Evolutionary conservation across 805 yeast species (phyloP), one percentile per base, ranked within the genome.

Genomic region (Wickerhamia fluorescens): DNA sequence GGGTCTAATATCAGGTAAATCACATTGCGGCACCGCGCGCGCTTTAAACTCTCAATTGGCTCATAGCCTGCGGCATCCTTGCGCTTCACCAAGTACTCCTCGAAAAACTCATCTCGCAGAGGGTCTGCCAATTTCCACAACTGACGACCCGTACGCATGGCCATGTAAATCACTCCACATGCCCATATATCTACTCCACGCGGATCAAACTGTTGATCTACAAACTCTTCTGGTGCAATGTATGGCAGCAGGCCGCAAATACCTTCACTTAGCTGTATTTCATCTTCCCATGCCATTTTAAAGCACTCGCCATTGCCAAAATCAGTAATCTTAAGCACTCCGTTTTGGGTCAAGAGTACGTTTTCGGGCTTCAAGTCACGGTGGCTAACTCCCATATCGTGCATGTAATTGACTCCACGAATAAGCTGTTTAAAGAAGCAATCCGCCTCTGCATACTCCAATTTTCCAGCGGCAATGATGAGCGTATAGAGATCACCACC

Each of bases 1-100:
- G 98, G 98, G 50, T 92, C 97, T 42, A 92, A 62, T 31, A 92
- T 82, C 13, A 95, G 84, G 53, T 89, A 89, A 34, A 92, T 81
- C 23, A 89, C 97, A 47, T 89, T 89, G 30, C 95, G 67, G 51
- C 97, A 88, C 44, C 94, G 66, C 1, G 94, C 88, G 21, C 95
- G 65, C 47, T 89, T 83, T 44, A 89, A 61, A 28, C 61, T 52
- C 56, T 89, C 97, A 35, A 89, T 86, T 2, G 97, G 97, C 47
- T 82, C 94, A 48, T 85, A 92, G 2, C 96, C 96, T 14, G 77
- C 71, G 14, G 81, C 78, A 38, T 81, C 83, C 50, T 80, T 85
- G 35, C 97, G 68, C 34, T 84, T 87, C 28, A 68, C 68, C 35
- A 88, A 57, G 50, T 89, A 89, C 44, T 73, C 77, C 23, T 67